These are phyloP conservation scores for Yarrowia osloensis DNA, from an alignment of 805 yeast species.

Conservation along the genomic window DNA sequence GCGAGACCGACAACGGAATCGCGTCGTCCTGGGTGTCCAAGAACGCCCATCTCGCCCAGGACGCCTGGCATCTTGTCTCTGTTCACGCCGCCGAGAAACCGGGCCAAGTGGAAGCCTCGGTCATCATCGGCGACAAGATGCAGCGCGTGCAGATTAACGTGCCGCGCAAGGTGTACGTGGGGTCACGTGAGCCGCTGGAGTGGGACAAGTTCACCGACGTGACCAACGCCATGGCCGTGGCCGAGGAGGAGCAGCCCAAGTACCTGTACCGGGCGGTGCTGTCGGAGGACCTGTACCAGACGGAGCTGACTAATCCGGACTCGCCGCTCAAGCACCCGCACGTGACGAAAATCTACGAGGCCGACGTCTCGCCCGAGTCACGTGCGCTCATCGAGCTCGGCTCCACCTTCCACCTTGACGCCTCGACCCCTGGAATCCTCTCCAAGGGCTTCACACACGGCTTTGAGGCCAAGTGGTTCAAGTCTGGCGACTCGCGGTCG, in stretches of 20 bases:
- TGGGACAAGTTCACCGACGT: constrained; percentile 48
- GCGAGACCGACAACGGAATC: constrained; percentile 54
- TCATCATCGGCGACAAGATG: constrained; percentile 65
- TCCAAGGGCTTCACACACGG: constrained; percentile 87
- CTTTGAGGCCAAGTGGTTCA: constrained; percentile 63
- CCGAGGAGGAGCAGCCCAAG: constrained; percentile 58
- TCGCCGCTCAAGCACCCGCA: constrained; percentile 64
- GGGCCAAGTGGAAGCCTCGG: constrained; percentile 78
- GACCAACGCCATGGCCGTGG: constrained; percentile 57
- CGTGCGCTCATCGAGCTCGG: constrained; percentile 82
- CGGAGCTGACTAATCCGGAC: constrained; percentile 58
- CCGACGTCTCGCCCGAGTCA: constrained; percentile 65
- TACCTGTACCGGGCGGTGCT: constrained; percentile 63
- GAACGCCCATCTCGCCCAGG: constrained; percentile 73
- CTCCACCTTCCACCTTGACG: constrained; percentile 66
- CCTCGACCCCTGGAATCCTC: constrained; percentile 72
- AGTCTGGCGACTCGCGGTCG: constrained; percentile 30
- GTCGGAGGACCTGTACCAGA: constrained; percentile 63
- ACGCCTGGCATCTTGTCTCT: constrained; percentile 85
- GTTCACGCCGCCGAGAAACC: constrained; percentile 51
- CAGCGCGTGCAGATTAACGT: constrained; percentile 73
- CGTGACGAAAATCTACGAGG: constrained; percentile 73
- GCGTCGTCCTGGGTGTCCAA: constrained; percentile 74
- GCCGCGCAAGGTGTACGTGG: constrained; percentile 70
- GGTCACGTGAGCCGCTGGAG: constrained; percentile 49